A percentile compares a stretch with the other conserved stretches of the same genome.
These are phyloP conservation scores for Diospyros kaki DNA, from an alignment of 148 eudicot species.

Conservation along the genomic window DNA sequence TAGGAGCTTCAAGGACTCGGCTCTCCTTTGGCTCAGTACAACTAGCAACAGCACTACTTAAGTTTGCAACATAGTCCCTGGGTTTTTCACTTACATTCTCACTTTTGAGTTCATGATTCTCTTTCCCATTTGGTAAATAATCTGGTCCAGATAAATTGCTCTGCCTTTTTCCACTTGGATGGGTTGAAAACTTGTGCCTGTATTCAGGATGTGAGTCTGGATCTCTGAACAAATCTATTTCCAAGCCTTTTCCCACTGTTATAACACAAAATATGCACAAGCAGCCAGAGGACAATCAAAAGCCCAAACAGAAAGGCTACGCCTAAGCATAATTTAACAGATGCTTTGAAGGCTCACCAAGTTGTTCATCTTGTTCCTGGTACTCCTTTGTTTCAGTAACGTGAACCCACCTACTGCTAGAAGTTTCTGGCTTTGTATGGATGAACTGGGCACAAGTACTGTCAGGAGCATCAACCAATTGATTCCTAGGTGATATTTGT, in stretches of 20 bases:
- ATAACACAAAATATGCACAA: neutral
- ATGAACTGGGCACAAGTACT: conserved; percentile 16
- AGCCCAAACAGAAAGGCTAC: neutral
- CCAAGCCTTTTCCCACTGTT: conserved; percentile 14
- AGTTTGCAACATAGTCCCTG: neutral
- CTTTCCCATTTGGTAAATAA: neutral
- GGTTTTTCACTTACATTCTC: neutral
- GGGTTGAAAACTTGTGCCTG: conserved; percentile 1
- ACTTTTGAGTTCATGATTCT: neutral
- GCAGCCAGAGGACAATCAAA: neutral
- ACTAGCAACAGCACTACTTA: neutral
- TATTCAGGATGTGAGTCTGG: conserved; percentile 8
- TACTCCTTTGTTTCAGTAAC: conserved; percentile 5
- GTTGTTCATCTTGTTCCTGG: conserved; percentile 12
- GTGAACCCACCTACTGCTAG: neutral
- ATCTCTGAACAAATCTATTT: neutral
- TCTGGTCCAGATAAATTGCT: neutral
- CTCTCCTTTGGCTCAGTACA: conserved; percentile 1
- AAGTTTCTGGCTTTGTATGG: conserved; percentile 13
- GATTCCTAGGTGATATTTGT: conserved; percentile 4
- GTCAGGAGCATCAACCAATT: conserved; percentile 18
- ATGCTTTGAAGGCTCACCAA: neutral
- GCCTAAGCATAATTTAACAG: neutral
- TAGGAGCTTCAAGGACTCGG: conserved; percentile 2
- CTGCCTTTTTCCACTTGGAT: conserved; percentile 5